These are phyloP conservation scores for Spathaspora boniae DNA, from an alignment of 805 yeast genomes.

Conservation along the genomic window DNA sequence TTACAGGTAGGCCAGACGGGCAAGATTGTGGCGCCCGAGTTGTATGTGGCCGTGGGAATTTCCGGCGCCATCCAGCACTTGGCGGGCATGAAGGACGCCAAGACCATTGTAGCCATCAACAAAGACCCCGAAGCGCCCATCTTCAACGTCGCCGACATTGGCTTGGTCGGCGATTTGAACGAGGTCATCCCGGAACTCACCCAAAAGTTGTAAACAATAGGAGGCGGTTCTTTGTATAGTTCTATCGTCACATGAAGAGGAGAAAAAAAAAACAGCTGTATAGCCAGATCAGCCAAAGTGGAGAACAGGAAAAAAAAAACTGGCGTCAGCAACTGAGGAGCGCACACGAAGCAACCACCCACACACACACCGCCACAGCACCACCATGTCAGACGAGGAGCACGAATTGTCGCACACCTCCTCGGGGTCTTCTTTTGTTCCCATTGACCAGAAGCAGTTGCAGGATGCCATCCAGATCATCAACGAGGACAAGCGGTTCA, in stretches of 20 bases:
- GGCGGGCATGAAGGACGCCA: constrained; percentile 98
- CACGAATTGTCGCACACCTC: constrained; percentile 14
- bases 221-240: no score
- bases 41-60: constrained; percentile 89
- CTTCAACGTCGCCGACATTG: constrained; percentile 85
- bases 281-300: no score
- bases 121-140: constrained; percentile 94
- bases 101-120: constrained; percentile 89
- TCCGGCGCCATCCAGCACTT: constrained; percentile 98
- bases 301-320: no score
- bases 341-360: no score
- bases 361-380: neutral
- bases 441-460: constrained; percentile 24
- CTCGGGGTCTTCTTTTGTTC: constrained; percentile 39
- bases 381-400: constrained; percentile 1
- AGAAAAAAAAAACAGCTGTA: no score
- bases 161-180: constrained; percentile 84
- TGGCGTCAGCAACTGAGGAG: no score
- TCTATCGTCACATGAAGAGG: no score
- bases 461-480: constrained; percentile 56
- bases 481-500: constrained; percentile 58
- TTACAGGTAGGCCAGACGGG: constrained; percentile 98
- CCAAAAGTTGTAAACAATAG: constrained; percentile 48
- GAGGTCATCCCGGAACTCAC: constrained; percentile 90
- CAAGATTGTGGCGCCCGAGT: constrained; percentile 94